Conservation (phyloP, 179 eudicot genomes). For the Silene noctiflora region DNA sequence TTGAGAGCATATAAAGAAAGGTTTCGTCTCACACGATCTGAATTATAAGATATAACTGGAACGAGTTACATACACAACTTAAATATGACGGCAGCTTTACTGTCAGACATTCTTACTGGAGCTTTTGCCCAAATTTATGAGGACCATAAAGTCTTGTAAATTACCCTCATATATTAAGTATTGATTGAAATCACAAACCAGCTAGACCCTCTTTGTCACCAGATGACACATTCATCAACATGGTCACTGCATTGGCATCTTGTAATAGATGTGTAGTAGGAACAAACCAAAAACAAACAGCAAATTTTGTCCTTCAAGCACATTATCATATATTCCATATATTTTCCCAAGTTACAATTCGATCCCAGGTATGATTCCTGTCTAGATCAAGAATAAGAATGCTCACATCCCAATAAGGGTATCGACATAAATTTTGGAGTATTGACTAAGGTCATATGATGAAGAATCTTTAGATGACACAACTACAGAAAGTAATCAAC, state of each 20-base stretch:
- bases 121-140: background rate
- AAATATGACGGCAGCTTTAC: background rate
- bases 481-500: background rate
- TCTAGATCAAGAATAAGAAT: slow-evolving; percentile 13
- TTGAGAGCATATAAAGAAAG: too few species aligned
- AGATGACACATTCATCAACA: background rate
- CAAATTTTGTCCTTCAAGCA: background rate
- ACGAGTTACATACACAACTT: background rate
- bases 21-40: too few species aligned
- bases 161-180: too few species aligned
- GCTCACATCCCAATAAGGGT: slow-evolving; percentile 15
- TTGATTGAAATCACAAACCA: too few species aligned
- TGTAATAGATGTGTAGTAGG: background rate
- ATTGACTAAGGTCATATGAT: slow-evolving; percentile 15
- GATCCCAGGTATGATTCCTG: slow-evolving; percentile 16
- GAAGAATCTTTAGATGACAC: slow-evolving; percentile 6
- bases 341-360: slow-evolving; percentile 10
- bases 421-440: slow-evolving; percentile 3
- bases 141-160: too few species aligned
- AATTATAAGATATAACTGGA: too few species aligned
- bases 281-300: background rate
- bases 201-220: too few species aligned
- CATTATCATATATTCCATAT: background rate
- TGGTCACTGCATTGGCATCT: background rate
- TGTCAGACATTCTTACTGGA: background rate